Evolutionary conservation across 164 flowering plant genomes (phyloP).

Genomic region (Vitis rupestris): DNA sequence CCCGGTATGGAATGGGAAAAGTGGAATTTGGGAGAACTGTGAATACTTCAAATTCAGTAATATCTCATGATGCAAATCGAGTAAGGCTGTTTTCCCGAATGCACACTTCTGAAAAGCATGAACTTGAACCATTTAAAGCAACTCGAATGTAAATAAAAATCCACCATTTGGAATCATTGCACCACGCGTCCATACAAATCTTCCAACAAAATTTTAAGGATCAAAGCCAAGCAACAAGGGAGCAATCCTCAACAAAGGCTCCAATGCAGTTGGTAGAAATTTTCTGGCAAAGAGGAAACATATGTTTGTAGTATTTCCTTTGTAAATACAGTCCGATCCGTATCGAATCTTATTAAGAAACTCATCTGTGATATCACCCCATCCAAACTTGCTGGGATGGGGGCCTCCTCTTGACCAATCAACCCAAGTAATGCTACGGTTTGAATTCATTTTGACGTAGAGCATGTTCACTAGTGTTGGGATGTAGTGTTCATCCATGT

Average conservation of each 20-base stretch:
- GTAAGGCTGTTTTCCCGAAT: too few relatives aligned
- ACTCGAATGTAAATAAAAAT: too few relatives aligned
- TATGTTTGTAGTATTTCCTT: constrained; percentile 6
- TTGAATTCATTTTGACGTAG: constrained; percentile 13
- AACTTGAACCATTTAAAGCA: too few relatives aligned
- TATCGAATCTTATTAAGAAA: constrained; percentile 20
- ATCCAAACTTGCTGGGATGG: constrained; percentile 26
- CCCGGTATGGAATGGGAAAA: too few relatives aligned
- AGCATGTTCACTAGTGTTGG: constrained; percentile 26
- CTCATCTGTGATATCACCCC: constrained; percentile 18
- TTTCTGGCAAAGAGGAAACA: constrained; percentile 43
- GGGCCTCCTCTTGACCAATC: constrained; percentile 43
- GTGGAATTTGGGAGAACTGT: too few relatives aligned
- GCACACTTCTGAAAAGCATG: too few relatives aligned
- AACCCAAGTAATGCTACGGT: constrained; percentile 35
- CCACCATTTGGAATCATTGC: too few relatives aligned
- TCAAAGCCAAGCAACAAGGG: constrained; percentile 22
- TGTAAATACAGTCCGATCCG: constrained; percentile 19
- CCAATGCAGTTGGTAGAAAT: constrained; percentile 20
- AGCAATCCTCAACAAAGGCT: constrained; percentile 22
- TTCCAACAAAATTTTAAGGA: constrained; percentile 2
- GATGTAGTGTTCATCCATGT: constrained; percentile 45
- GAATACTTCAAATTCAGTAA: too few relatives aligned
- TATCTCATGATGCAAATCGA: too few relatives aligned
- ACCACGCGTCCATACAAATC: too few relatives aligned